Evolutionary conservation across 2,329 filamentous ascomycete species (phyloP), one percentile per base, ranked within the genome.

Genomic region (Ascochyta rabiei): DNA sequence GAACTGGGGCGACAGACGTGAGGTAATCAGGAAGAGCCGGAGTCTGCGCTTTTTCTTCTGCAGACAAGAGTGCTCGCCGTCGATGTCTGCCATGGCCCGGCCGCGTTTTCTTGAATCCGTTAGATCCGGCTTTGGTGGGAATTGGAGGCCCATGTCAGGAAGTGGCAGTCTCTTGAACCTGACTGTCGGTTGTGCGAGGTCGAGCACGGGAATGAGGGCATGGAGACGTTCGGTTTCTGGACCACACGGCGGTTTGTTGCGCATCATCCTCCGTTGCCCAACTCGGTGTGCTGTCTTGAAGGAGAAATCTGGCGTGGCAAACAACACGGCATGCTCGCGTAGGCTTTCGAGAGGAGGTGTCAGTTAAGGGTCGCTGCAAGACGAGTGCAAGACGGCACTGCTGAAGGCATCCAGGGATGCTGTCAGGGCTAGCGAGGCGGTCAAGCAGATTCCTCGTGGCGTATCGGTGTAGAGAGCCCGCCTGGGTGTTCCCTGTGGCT

Each of bases 1-100:
- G 72, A 85, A 91, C 1, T 88, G 87, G 42, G 81, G 82, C 9
- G 87, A 90, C 0, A 91, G 83, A 7, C 87, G 82, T 18, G 87
- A 90, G 1, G 89, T 91, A 66, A 90, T 84, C 38, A 90, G 80
- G 41, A 74, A 70, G 2, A 84, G 76, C 1, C 86, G 81, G 4
- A 90, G 75, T 3, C 88, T 81, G 21, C 88, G 84, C 73, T 90
- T 91, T 79, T 91, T 91, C 61, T 75, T 75, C 34, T 72, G 62
- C 80, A 68, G 78, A 69, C 53, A 85, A 60, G 82, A 48, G 80
- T 84, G 65, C 23, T 77, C 73, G 24, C 74, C 73, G 44, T 88
- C 86, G 38, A 88, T 82, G 59, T 89, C 86, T 31, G 83, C 80
- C 2, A 76, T 61, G 5, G 79, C 74, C 21, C 86, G 81, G 18